Evolutionary conservation across 805 yeast species (phyloP).

Genomic region (Nadsonia fulvescens): DNA sequence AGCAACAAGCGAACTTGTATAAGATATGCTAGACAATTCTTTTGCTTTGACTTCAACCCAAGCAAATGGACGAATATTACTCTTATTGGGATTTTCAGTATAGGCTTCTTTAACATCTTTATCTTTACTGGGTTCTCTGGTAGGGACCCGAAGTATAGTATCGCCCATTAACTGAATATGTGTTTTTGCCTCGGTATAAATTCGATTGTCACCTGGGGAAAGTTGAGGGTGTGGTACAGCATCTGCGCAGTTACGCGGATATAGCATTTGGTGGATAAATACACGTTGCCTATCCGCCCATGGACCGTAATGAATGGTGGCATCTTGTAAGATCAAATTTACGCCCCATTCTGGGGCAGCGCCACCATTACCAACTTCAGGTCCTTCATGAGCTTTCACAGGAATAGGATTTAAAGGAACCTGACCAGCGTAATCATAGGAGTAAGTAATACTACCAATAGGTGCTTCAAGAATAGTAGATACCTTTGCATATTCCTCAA

Average conservation of each 20-base stretch:
- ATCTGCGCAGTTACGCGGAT: conserved; percentile 52
- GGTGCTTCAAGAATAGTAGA: conserved; percentile 51
- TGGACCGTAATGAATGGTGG: conserved; percentile 75
- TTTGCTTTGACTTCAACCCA: conserved; percentile 69
- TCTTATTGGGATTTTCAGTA: conserved; percentile 19
- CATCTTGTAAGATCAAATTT: conserved; percentile 37
- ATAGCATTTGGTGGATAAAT: conserved; percentile 42
- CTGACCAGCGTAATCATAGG: conserved; percentile 55
- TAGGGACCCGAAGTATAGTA: conserved; percentile 55
- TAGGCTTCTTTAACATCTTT: conserved; percentile 18
- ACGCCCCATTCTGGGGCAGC: conserved; percentile 42
- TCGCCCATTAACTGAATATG: conserved; percentile 46
- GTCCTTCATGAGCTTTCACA: conserved; percentile 21
- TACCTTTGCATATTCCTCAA: conserved; percentile 67
- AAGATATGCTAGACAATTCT: conserved; percentile 31
- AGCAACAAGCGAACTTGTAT: conserved; percentile 35
- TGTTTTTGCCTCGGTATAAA: conserved; percentile 37
- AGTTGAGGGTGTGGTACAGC: conserved; percentile 25
- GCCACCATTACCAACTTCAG: conserved; percentile 43
- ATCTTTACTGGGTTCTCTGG: conserved; percentile 72
- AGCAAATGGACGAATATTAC: conserved; percentile 65
- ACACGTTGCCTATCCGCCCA: conserved; percentile 84
- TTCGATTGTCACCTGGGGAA: conserved; percentile 33
- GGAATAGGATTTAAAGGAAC: conserved; percentile 26
- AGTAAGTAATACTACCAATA: conserved; percentile 34